Evolutionary conservation across 176 grass and related monocot genomes (phyloP), one percentile per base, ranked within the genome.

Genomic region (Poa annua): DNA sequence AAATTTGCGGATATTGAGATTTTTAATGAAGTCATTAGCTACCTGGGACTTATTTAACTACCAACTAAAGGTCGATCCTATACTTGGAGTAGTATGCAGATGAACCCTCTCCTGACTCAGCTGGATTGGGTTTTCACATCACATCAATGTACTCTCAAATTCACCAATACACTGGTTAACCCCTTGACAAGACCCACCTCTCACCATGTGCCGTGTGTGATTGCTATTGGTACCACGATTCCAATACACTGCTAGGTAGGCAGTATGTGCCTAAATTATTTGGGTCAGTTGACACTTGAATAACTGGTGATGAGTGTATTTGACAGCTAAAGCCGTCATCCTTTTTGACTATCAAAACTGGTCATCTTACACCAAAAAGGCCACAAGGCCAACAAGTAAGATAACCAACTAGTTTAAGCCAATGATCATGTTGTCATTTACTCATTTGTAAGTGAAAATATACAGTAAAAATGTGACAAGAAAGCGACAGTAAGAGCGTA

Each of bases 271-370:
- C 14, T 44, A 80, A 39, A 29, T 52, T 16, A 89, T 85, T 17
- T 73, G 8, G 5, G 20, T 59, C 11, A 17, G 45, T 29, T 65
- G 29, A 66, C 9, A 76, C 33, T 85, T 62, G 17, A 71, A 74
- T 66, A 71, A 65, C 26, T 79, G 2, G 12, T 56, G 44, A 57
- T 47, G 11, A 89, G 63, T 19, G 42, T 32, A 65, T 69, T 81
- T 10, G 54, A 77, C 36, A 82, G 47, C n/a, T 21, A 67, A 73
- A 89, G 14, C 53, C 26, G 20, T 56, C 10, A 21, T 29, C 45
- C 44, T 55, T 63, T 77, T 44, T 25, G 12, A 54, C 29, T 25
- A 52, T 24, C 29, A 77, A 69, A 67, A 50, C 1, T 17, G 61
- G 24, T 19, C 62, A 78, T 81, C 8, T 47, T 59, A 73, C 11